Evolutionary conservation across 805 yeast genomes (phyloP).

Genomic region (Wickerhamomyces rabaulensis): DNA sequence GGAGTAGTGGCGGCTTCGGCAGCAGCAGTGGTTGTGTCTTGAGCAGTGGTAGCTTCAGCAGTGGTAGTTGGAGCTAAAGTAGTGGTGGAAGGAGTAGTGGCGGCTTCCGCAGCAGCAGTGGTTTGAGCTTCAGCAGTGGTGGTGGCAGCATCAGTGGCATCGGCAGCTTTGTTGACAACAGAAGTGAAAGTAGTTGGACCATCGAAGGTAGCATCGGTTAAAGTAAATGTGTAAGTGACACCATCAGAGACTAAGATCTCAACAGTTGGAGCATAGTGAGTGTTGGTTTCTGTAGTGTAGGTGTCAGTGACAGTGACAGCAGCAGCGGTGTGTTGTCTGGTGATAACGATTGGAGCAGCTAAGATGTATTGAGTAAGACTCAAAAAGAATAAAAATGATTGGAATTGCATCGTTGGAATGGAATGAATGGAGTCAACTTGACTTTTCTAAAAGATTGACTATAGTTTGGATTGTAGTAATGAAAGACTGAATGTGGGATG

Average conservation of each 20-base stretch:
- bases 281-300: constrained; percentile 35
- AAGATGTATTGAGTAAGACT: constrained; percentile 23
- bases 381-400: constrained; percentile 6
- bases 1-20: constrained; percentile 9
- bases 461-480: not conserved
- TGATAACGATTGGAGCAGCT: constrained; percentile 37
- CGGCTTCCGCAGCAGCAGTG: constrained; percentile 9
- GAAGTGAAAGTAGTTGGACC: constrained; percentile 32
- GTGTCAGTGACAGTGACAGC: constrained; percentile 42
- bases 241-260: constrained; percentile 32
- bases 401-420: constrained; percentile 3
- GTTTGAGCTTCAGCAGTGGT: constrained; percentile 7
- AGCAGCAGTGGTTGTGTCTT: not conserved
- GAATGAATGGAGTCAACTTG: not conserved
- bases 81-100: constrained; percentile 18
- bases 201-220: constrained; percentile 30
- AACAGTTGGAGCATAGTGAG: constrained; percentile 36
- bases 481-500: constrained; percentile 1
- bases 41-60: constrained; percentile 3
- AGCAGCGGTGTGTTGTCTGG: constrained; percentile 51
- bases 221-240: constrained; percentile 33
- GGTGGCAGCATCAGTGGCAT: constrained; percentile 9
- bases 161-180: constrained; percentile 18
- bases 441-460: constrained; percentile 7
- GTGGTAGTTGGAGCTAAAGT: constrained; percentile 3